Conservation (phyloP, 495 filamentous ascomycete species). For the Talaromyces wortmannii region DNA sequence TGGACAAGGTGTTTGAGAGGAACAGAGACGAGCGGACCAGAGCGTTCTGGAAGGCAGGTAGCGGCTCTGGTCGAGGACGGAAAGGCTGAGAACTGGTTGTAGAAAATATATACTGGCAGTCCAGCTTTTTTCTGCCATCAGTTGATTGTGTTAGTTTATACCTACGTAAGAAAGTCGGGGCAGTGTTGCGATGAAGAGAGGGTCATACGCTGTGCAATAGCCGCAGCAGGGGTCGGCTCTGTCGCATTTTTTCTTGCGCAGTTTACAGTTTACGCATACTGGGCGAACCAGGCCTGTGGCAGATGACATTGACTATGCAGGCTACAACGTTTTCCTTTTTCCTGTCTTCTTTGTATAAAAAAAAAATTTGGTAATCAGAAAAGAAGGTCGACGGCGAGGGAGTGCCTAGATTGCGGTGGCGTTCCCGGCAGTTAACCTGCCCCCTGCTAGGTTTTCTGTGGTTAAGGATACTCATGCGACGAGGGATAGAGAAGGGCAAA, state of each 20-base stretch:
- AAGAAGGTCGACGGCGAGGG: too few relatives aligned
- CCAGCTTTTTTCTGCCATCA: constrained; percentile 6
- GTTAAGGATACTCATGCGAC: too few relatives aligned
- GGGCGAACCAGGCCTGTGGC: background rate
- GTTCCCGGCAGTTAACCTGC: too few relatives aligned
- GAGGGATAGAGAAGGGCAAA: too few relatives aligned
- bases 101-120: constrained; percentile 1
- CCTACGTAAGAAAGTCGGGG: background rate
- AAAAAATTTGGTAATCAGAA: too few relatives aligned
- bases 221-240: constrained; percentile 23
- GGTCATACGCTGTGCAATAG: constrained; percentile 23
- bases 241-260: constrained; percentile 31
- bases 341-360: background rate
- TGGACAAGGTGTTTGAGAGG: constrained; percentile 5
- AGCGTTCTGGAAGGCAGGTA: background rate
- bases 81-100: background rate
- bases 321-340: background rate
- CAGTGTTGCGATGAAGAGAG: background rate
- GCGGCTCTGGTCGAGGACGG: background rate
- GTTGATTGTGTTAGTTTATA: background rate
- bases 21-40: constrained; percentile 8
- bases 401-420: too few relatives aligned
- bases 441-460: too few relatives aligned
- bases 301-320: too few relatives aligned
- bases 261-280: constrained; percentile 26